Base-by-base conservation (phyloP, 2,329 filamentous ascomycete species). In the Fusarium nodosum region DNA sequence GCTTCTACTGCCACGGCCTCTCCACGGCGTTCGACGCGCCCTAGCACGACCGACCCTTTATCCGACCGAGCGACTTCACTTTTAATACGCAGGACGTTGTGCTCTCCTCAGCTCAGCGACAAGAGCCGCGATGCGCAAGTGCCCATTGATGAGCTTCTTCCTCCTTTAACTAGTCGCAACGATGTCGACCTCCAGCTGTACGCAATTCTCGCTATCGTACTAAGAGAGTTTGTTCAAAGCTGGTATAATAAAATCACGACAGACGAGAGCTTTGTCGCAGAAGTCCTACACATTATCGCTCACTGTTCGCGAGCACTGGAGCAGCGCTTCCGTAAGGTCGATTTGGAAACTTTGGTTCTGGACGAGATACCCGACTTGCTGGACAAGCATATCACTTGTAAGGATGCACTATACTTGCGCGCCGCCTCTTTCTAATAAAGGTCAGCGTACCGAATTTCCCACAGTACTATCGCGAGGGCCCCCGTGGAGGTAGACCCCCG, bases 191-290 rank as follows among this genome's bases (percentile, higher is more conserved):
- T 97, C 59, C 92, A 99, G 81, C 86, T 99, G 7, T 99, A 98
- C 78, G 95, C 93, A 30, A 87, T 98, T 64, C 90, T 99, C 64
- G 92, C 96, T 54, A 91, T 98, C 62, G 89, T 98, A 66, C 85
- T 97, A 74, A 90, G 92, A 75, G 94, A 97, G 69, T 97, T 94
- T 78, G 92, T 99, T 38, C 91, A 96, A 78, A 90, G 89, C 33
- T 99, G 96, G 96, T 99, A 99, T 82, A 86, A 85, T 69, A 95
- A 91, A 79, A 96, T 99, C 78, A 97, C 95, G 2, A 89, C 93
- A 5, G 95, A 99, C 80, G 92, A 94, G 77, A 86, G 88, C 15
- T 97, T 99, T 77, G 90, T 96, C 64, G 90, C 91, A 72, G 94
- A 97, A 82, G 87, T 97, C 60, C 86, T 98, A 56, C 93, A 93